Evolutionary conservation across 768 basidiomycete species (phyloP).

Genomic region (Psilocybe subaeruginosa): DNA sequence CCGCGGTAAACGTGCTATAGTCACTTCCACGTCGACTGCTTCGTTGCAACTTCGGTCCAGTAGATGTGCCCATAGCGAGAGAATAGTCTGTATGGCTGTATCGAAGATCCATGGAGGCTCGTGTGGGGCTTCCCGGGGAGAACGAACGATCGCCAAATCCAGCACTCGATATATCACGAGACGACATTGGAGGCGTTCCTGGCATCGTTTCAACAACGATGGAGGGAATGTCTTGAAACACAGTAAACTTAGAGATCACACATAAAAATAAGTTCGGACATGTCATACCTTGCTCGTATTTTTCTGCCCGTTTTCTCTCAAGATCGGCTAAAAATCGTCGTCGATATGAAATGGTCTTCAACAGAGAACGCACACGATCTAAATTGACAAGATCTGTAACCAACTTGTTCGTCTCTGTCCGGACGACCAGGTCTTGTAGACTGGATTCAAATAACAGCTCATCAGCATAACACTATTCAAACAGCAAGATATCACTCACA

Average conservation of each 20-base stretch:
- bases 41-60: conserved; percentile 52
- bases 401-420: conserved; percentile 76
- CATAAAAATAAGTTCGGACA: background rate
- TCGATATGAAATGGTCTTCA: conserved; percentile 76
- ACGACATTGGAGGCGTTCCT: conserved; percentile 51
- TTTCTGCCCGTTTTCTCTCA: conserved; percentile 42
- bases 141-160: conserved; percentile 29
- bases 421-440: conserved; percentile 76
- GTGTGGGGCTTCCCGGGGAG: conserved; percentile 44
- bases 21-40: conserved; percentile 60
- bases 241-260: background rate
- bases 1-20: conserved; percentile 59
- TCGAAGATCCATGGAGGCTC: conserved; percentile 25
- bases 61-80: conserved; percentile 44
- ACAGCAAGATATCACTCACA: conserved; percentile 53
- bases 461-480: conserved; percentile 6
- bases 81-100: conserved; percentile 50
- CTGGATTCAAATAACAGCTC: conserved; percentile 39
- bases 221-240: conserved; percentile 60
- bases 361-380: conserved; percentile 79
- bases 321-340: conserved; percentile 62
- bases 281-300: conserved; percentile 43
- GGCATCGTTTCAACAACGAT: conserved; percentile 69
- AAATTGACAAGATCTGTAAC: conserved; percentile 86
- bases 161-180: conserved; percentile 59